A percentile compares a stretch with the other conserved stretches of the same genome.
phyloP scores from a whole-genome alignment of 1,139 yeast species.

The Arxiozyma telluris region DNA sequence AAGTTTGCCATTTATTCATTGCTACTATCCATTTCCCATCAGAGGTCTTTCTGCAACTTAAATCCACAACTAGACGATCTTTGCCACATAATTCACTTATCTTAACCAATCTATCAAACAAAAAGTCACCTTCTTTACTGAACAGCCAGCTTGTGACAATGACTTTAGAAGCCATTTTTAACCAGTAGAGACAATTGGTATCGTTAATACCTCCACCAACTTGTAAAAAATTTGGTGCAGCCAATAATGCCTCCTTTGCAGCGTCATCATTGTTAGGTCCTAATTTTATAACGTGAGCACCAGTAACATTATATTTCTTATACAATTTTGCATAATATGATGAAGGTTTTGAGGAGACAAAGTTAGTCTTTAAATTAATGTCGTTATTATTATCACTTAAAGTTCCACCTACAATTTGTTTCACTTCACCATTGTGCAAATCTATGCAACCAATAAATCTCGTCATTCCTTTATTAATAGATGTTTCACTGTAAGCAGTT shows the following conservation, averaged over 20 bases:
- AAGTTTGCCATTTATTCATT: slow-evolving; percentile 93
- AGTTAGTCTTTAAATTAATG: slow-evolving; percentile 49
- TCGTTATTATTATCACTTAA: slow-evolving; percentile 47
- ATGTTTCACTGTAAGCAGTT: too few relatives aligned
- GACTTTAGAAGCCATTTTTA: slow-evolving; percentile 36
- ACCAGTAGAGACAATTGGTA: slow-evolving; percentile 67
- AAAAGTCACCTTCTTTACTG: slow-evolving; percentile 48
- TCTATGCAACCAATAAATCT: slow-evolving; percentile 90
- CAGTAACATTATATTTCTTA: slow-evolving; percentile 44
- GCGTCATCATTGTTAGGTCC: slow-evolving; percentile 80
- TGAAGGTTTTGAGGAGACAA: slow-evolving; percentile 68
- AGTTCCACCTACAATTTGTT: slow-evolving; percentile 95
- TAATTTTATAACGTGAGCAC: slow-evolving; percentile 88
- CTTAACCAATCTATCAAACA: slow-evolving; percentile 42
- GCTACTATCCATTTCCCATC: slow-evolving; percentile 74
- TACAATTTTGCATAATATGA: slow-evolving; percentile 72
- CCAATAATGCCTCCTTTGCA: slow-evolving; percentile 60
- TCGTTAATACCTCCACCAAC: slow-evolving; percentile 87
- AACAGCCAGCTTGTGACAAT: slow-evolving; percentile 92
- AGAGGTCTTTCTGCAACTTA: slow-evolving; percentile 63
- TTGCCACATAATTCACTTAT: slow-evolving; percentile 36
- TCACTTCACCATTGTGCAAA: slow-evolving; percentile 87
- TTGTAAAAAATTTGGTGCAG: slow-evolving; percentile 73
- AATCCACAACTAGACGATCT: slow-evolving; percentile 70
- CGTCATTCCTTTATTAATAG: slow-evolving; percentile 46